Evolutionary conservation across 2,329 filamentous ascomycete genomes (phyloP).

Genomic region (Pseudogymnoascus sp.): DNA sequence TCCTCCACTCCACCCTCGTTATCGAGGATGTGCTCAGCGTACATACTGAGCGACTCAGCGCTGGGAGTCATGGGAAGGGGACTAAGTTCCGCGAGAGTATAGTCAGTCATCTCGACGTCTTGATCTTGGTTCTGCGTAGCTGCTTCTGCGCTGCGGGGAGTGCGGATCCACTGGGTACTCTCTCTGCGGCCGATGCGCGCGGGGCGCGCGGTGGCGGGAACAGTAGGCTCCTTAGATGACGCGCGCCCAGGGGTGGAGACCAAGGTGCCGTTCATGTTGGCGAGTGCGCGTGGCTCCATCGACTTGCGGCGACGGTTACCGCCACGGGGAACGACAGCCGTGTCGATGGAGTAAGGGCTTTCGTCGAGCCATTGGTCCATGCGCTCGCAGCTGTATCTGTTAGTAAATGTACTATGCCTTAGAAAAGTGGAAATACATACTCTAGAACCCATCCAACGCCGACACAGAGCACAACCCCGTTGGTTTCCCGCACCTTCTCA

Average conservation of each 20-base stretch:
- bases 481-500: conserved; percentile 66
- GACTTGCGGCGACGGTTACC: conserved; percentile 66
- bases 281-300: conserved; percentile 67
- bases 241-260: conserved; percentile 29
- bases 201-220: conserved; percentile 22
- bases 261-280: conserved; percentile 59
- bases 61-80: conserved; percentile 26
- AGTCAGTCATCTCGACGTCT: conserved; percentile 13
- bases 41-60: conserved; percentile 23
- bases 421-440: conserved; percentile 42
- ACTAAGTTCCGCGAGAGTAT: conserved; percentile 20
- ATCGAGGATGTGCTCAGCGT: conserved; percentile 18
- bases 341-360: conserved; percentile 59
- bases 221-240: conserved; percentile 25
- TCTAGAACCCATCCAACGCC: conserved; percentile 84
- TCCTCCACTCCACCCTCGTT: conserved; percentile 21
- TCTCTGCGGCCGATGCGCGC: conserved; percentile 20
- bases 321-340: conserved; percentile 57
- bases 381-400: conserved; percentile 55
- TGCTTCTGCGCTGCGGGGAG: conserved; percentile 14
- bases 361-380: conserved; percentile 73
- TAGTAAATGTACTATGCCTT: conserved; percentile 22
- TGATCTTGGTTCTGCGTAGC: conserved; percentile 14
- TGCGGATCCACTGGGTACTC: conserved; percentile 26
- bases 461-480: conserved; percentile 73